Conservation (phyloP, 352 stramenopile species). For the Phytophthora idaei region DNA sequence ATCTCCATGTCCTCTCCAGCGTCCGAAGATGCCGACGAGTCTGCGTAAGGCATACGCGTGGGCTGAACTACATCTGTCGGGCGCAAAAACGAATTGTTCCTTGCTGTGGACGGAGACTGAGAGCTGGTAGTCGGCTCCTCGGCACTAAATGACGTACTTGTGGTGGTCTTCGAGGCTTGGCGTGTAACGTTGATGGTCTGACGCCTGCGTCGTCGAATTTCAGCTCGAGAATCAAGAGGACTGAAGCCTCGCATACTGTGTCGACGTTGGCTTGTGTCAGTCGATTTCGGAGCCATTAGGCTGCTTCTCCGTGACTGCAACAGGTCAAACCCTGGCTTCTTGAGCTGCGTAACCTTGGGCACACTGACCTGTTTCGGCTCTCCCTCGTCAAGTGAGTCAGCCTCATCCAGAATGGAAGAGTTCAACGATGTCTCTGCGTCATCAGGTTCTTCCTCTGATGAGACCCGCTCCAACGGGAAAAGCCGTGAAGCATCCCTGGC, state of each 20-base stretch:
- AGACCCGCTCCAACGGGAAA: slow-evolving; percentile 63
- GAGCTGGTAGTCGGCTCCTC: slow-evolving; percentile 12
- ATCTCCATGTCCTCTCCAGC: slow-evolving; percentile 89
- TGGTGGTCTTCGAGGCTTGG: slow-evolving; percentile 10
- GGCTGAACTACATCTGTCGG: slow-evolving; percentile 20
- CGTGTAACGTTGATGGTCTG: slow-evolving; percentile 42
- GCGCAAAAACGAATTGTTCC: slow-evolving; percentile 57
- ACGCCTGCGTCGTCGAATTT: slow-evolving; percentile 57
- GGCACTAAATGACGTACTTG: slow-evolving; percentile 11
- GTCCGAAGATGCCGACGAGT: slow-evolving; percentile 81
- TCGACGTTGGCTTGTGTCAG: slow-evolving; percentile 47
- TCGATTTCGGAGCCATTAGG: slow-evolving; percentile 32
- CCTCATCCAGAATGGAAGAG: slow-evolving; percentile 83
- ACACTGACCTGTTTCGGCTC: slow-evolving; percentile 42
- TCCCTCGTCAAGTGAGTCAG: slow-evolving; percentile 56
- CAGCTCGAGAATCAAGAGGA: slow-evolving; percentile 78
- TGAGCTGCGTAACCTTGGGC: slow-evolving; percentile 9
- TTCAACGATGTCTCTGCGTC: slow-evolving; percentile 86
- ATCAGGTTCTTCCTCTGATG: slow-evolving; percentile 56
- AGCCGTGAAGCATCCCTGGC: slow-evolving; percentile 60
- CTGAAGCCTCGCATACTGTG: slow-evolving; percentile 79
- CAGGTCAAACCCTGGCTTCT: slow-evolving; percentile 38
- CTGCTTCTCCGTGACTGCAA: slow-evolving; percentile 38
- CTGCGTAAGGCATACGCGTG: slow-evolving; percentile 59
- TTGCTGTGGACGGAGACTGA: slow-evolving; percentile 16